Evolutionary conservation across 352 stramenopile species (phyloP), one percentile per base, ranked within the genome.

Genomic region (Globisporangium yorkense): DNA sequence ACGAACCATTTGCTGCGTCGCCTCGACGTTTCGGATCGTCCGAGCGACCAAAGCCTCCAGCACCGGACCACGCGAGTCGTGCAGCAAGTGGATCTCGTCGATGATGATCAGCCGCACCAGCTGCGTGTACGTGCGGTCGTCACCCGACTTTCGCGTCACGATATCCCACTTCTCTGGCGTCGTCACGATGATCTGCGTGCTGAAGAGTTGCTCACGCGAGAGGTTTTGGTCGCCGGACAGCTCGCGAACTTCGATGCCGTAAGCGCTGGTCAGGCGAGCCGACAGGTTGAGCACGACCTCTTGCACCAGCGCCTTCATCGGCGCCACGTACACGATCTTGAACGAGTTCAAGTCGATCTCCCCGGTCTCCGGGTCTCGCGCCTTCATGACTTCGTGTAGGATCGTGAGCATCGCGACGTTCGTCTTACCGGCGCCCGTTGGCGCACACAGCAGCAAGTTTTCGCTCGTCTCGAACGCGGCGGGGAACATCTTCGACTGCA

Each of bases 141-240:
- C 97, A 37, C 98, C 97, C 24, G 93, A 96, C 76, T 99, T 99
- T 54, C 98, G 88, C 24, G 97, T 99, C 47, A 99, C 96, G 66
- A 99, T 99, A 79, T 99, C 98, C 97, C 97, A 99, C 75, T 99
- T 99, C 63, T 99, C 98, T 1, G 98, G 98, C 9, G 98, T 99
- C 31, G 98, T 99, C 16, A 99, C 97, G 59, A 99, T 98, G 54
- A 99, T 89, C 69, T 99, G 97, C 9, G 98, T 99, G 68, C 98
- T 95, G 37, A 92, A 88, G 54, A 99, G 96, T 77, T 99, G 95
- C 66, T 98, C 90, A 10, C 93, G 83, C 12, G 96, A 99, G 21
- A 99, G 75, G 62, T 96, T 99, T 52, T 98, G 96, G 79, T 99
- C 98, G 63, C 98, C 98, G 2, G 95, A 99, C 12, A 99, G 75